Base-by-base conservation (phyloP, 345 rosid genomes). In the Populus ilicifolia region DNA sequence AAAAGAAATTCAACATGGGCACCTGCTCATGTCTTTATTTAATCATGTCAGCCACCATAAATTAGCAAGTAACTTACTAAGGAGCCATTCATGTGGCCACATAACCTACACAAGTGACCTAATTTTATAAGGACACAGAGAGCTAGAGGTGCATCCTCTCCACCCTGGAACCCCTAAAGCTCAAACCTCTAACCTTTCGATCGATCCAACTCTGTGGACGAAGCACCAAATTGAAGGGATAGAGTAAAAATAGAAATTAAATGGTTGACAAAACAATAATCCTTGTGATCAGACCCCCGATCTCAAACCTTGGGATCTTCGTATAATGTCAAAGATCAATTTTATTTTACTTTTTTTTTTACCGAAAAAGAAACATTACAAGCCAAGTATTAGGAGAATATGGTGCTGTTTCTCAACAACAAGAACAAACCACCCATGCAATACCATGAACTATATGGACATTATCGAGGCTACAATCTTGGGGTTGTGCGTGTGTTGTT, bases 11-110 rank as follows among this genome's bases (percentile, higher is more conserved):
- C 41, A 75, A 82, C 77, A 66, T 39, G 27, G 23, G 68, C 72
- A 44, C 73, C 67, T 38, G 20, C 30, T 35, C 3, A 50, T 71
- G 68, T 36, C 17, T 67, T 83, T 33, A 61, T 8, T 65, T 36
- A 79, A 79, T 61, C 29, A 80, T 85, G 88, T 85, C 86, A 86
- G 89, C 85, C 8, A 72, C 81, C 59, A 52, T 52, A 52, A 5
- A 5, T 6, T 18, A 6, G 18, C 59, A 52, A 50, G 59, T 74
- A 73, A 70, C 50, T 83, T 71, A 21, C 6, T 52, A 75, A 52
- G 82, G 78, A 66, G 33, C 73, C 76, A 41, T 70, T 77, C 82
- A 74, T 75, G 79, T 70, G 74, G 5, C 69, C 61, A 27, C 29
- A 6, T 11, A 29, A 3, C n/a, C 27, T 30, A 8, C 11, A 18